Evolutionary conservation across 371 early-diverging fungal species (phyloP).

Genomic region (Mortierella sp.): DNA sequence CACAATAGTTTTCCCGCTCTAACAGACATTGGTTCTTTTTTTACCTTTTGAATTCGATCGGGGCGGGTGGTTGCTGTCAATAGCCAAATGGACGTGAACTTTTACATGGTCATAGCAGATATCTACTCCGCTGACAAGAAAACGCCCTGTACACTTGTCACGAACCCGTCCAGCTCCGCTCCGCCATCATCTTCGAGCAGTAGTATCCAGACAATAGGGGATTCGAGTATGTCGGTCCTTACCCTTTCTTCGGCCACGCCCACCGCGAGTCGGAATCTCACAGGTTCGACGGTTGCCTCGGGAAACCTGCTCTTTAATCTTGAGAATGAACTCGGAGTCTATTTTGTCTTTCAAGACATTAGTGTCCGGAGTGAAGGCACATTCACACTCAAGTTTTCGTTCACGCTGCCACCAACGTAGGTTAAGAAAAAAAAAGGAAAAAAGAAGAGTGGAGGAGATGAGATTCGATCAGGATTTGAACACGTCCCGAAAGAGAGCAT

Average conservation of each 20-base stretch:
- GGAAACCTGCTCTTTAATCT: slow-evolving; percentile 70
- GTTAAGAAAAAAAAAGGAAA: slow-evolving; percentile 6
- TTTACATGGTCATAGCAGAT: slow-evolving; percentile 70
- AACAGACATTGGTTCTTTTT: slow-evolving; percentile 14
- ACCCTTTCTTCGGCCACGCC: slow-evolving; percentile 55
- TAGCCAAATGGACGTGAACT: slow-evolving; percentile 66
- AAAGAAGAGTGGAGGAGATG: no score
- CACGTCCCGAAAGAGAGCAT: no score
- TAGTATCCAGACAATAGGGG: slow-evolving; percentile 26
- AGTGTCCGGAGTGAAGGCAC: slow-evolving; percentile 74
- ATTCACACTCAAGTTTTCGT: slow-evolving; percentile 71
- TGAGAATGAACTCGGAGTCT: slow-evolving; percentile 76
- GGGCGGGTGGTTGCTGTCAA: not conserved
- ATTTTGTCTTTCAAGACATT: slow-evolving; percentile 79
- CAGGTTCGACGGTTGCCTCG: slow-evolving; percentile 78
- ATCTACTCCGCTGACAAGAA: slow-evolving; percentile 62
- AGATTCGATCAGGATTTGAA: no score
- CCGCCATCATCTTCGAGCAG: slow-evolving; percentile 45
- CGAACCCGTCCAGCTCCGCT: slow-evolving; percentile 61
- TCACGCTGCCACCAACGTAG: slow-evolving; percentile 63
- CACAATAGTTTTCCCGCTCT: slow-evolving; percentile 5
- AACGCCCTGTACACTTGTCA: slow-evolving; percentile 60
- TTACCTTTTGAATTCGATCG: no score
- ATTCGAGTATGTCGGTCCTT: slow-evolving; percentile 45
- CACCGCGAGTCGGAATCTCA: slow-evolving; percentile 67